A percentile compares a stretch with the other conserved stretches of the same genome.
phyloP scores from a whole-genome alignment of 208 protist species.

The Leptomonas seymouri region DNA sequence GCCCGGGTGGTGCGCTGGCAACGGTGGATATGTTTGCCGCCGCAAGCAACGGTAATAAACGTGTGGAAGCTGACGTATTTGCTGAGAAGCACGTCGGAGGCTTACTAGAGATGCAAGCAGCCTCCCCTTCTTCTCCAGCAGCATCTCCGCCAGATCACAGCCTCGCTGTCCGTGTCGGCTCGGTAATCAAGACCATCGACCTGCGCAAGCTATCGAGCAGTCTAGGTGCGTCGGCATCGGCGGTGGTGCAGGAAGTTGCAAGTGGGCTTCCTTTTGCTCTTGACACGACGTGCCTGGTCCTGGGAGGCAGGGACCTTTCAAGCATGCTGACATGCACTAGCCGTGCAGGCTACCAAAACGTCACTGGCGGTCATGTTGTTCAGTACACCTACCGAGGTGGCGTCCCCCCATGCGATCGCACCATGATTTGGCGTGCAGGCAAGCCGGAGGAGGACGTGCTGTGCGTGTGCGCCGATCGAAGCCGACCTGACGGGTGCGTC shows the following conservation, averaged over 20 bases:
- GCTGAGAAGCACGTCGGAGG: constrained; percentile 71
- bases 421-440: constrained; percentile 41
- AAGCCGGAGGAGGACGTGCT: constrained; percentile 65
- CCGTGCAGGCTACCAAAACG: constrained; percentile 46
- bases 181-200: constrained; percentile 51
- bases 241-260: constrained; percentile 11
- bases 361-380: constrained; percentile 70
- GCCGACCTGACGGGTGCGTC: constrained; percentile 32
- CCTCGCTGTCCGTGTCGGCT: constrained; percentile 56
- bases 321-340: constrained; percentile 61
- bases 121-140: neutral
- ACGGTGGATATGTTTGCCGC: constrained; percentile 50
- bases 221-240: neutral
- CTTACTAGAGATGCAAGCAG: constrained; percentile 46
- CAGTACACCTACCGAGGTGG: constrained; percentile 28
- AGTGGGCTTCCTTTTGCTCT: constrained; percentile 35
- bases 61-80: constrained; percentile 5
- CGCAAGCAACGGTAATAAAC: neutral
- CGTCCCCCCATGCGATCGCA: constrained; percentile 1
- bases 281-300: constrained; percentile 50
- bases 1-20: constrained; percentile 54
- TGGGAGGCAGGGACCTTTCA: constrained; percentile 8
- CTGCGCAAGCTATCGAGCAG: constrained; percentile 36
- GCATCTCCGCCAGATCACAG: constrained; percentile 9
- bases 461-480: constrained; percentile 49